Base-by-base conservation (phyloP, 257 asterid genomes). In the Leptodermis oblonga region DNA sequence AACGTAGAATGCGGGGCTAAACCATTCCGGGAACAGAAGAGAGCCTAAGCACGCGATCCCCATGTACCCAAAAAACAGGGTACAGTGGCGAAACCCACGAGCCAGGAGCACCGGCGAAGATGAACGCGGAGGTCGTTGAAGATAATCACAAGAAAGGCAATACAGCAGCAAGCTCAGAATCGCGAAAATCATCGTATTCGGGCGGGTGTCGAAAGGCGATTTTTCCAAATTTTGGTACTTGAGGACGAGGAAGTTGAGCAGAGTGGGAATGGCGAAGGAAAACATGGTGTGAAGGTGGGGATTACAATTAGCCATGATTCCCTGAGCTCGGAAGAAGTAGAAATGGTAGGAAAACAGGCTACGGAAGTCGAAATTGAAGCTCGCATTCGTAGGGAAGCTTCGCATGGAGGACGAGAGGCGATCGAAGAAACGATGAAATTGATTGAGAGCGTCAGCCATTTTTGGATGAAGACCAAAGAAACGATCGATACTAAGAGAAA, bases 1-100 rank as follows among this genome's bases (percentile, higher is more conserved):
- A 22, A 34, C 25, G 7, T 49, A 67, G 14, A 67, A 13, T 11
- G 42, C 31, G 22, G 71, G 71, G 46, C 33, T 48, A 31, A 46
- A 34, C 5, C 43, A 65, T 26, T 65, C 70, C 0, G 70, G 28
- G 41, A 45, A 65, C 4, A 65, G 59, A 45, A 65, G 70, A 4
- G 70, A 65, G 14, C 59, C 42, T 46, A 28, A 65, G 2, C 43
- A 28, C 2, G 59, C 58, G 4, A 65, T 20, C 3, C 30, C 36
- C 23, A 65, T 0, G 59, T 31, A 17, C 18, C 43, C 70, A 18
- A 45, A 65, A 36, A 65, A 11, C 55, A 46, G 1, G 43, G 18
- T 20, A 4, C 42, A 46, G 18, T 20, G 70, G 15, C 30, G 7
- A 45, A 65, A 17, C 28, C 28, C 18, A 8, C 30, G 41, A n/a